Percentiles rank a stretch among this genome's conserved stretches.
Evolutionary conservation across 495 filamentous ascomycete genomes (phyloP).

Genomic region (Chlorociboria aeruginascens): DNA sequence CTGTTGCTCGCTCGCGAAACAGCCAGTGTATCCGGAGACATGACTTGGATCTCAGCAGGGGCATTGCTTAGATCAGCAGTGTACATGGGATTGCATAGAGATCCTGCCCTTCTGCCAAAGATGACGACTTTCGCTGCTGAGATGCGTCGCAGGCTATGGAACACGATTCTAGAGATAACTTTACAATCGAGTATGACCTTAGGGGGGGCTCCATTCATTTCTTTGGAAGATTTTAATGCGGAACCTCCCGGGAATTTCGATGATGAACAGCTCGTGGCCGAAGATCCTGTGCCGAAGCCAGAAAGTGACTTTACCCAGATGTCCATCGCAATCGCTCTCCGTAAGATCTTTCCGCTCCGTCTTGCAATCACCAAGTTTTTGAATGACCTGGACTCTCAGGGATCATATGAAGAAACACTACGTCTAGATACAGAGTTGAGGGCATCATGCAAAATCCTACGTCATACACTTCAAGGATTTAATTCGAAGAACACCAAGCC

Average conservation of each 20-base stretch:
- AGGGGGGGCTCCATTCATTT: constrained; percentile 44
- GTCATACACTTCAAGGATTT: constrained; percentile 29
- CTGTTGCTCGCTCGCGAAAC: constrained; percentile 46
- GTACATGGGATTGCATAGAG: constrained; percentile 48
- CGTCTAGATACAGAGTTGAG: constrained; percentile 26
- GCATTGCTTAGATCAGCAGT: constrained; percentile 44
- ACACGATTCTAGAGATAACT: constrained; percentile 47
- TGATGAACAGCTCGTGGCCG: constrained; percentile 27
- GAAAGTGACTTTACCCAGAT: constrained; percentile 29
- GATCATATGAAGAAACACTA: constrained; percentile 28
- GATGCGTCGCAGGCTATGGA: constrained; percentile 59
- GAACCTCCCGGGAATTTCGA: constrained; percentile 39
- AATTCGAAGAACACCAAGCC: constrained; percentile 18
- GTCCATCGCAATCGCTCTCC: constrained; percentile 33
- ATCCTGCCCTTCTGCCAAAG: constrained; percentile 32
- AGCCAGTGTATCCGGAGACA: constrained; percentile 41
- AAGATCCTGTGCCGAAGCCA: constrained; percentile 2
- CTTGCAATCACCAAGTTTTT: constrained; percentile 33
- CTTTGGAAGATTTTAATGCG: constrained; percentile 45
- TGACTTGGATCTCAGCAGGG: constrained; percentile 47
- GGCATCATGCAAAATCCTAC: constrained; percentile 24
- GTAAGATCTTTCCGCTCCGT: constrained; percentile 31
- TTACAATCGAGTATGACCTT: constrained; percentile 47
- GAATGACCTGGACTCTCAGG: constrained; percentile 28
- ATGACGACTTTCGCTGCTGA: constrained; percentile 41